Percentiles rank a stretch among this genome's conserved stretches.
These are phyloP conservation scores for Pichia sporocuriosa DNA, from an alignment of 805 yeast genomes.

Conservation along the genomic window DNA sequence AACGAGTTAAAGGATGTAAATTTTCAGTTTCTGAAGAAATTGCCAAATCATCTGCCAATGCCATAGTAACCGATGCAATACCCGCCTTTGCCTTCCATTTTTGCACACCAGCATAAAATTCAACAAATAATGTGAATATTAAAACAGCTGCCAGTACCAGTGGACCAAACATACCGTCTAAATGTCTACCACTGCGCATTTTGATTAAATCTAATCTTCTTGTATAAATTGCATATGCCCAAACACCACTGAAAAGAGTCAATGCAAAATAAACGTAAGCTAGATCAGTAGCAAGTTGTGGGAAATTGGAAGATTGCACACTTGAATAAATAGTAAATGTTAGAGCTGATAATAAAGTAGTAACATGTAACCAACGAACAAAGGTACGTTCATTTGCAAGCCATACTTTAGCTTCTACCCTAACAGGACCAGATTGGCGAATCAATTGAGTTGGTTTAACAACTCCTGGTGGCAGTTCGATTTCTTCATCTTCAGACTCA, in stretches of 20 bases:
- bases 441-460: conserved; percentile 69
- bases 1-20: conserved; percentile 25
- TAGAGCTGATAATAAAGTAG: conserved; percentile 74
- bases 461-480: conserved; percentile 84
- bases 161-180: conserved; percentile 90
- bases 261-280: conserved; percentile 78
- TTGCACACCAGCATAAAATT: conserved; percentile 62
- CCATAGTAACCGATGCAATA: conserved; percentile 10
- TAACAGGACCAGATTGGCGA: conserved; percentile 85
- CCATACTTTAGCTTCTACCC: conserved; percentile 97
- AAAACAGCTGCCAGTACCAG: conserved; percentile 67
- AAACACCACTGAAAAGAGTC: conserved; percentile 74
- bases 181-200: conserved; percentile 77
- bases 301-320: conserved; percentile 58
- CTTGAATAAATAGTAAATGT: conserved; percentile 78
- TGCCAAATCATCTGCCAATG: conserved; percentile 7
- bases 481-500: conserved; percentile 84
- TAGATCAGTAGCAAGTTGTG: conserved; percentile 54
- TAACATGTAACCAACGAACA: conserved; percentile 89
- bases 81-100: conserved; percentile 23
- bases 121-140: conserved; percentile 56
- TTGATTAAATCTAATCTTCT: conserved; percentile 65
- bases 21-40: conserved; percentile 12
- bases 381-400: conserved; percentile 96
- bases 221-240: conserved; percentile 82